These are phyloP conservation scores for Penicillium sp. DNA, from an alignment of 2,329 filamentous ascomycete species.

Conservation along the genomic window DNA sequence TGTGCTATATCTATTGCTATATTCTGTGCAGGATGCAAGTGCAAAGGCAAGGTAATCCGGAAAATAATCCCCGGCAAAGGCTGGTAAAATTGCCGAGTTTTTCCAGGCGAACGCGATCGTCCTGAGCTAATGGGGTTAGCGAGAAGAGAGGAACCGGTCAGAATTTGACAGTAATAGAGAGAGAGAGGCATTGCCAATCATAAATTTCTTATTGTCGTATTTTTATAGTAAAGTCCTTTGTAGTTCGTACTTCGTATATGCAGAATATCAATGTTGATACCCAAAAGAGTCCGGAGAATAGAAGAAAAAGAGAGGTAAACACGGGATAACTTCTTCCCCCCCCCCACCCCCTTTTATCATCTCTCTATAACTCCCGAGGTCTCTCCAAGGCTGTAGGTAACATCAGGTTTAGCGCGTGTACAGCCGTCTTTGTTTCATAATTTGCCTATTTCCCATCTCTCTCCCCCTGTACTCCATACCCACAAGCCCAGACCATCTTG, in stretches of 20 bases:
- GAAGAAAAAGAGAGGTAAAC: not conserved
- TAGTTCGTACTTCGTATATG: no score
- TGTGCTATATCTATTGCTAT: not conserved
- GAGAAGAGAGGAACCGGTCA: constrained; percentile 9
- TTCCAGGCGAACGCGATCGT: constrained; percentile 22
- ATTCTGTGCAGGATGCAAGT: constrained; percentile 14
- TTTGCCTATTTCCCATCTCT: constrained; percentile 9
- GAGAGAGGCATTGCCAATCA: not conserved
- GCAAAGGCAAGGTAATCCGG: not conserved
- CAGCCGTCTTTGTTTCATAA: constrained; percentile 5
- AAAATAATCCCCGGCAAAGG: not conserved
- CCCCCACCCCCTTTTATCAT: constrained; percentile 2
- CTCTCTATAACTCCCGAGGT: not conserved
- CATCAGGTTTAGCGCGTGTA: not conserved
- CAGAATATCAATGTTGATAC: not conserved
- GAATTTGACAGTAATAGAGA: not conserved
- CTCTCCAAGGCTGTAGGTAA: not conserved
- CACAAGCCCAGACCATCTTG: constrained; percentile 17
- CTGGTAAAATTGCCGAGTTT: not conserved
- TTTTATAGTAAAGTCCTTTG: no score
- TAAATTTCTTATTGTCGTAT: not conserved
- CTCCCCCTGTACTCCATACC: constrained; percentile 8
- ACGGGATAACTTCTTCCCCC: not conserved
- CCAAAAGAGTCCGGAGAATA: not conserved
- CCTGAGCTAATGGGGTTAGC: constrained; percentile 11